These are phyloP conservation scores for Micractinium sp. DNA, from an alignment of 139 green algal genomes.

Conservation along the genomic window DNA sequence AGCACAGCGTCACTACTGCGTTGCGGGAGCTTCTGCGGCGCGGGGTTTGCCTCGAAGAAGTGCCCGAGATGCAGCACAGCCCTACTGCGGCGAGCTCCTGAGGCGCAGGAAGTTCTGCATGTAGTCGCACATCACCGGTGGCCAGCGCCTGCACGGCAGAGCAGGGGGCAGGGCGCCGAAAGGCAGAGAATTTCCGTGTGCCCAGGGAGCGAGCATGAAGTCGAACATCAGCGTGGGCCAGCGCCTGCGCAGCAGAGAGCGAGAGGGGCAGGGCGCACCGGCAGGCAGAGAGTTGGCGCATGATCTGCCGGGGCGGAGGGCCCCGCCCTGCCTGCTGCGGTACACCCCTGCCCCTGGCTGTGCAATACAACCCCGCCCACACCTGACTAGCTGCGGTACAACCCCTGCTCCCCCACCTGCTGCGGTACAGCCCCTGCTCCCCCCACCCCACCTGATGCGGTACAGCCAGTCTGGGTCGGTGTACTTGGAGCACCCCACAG, in stretches of 20 bases:
- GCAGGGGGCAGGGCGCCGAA: not conserved
- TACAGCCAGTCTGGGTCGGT: slow-evolving; percentile 79
- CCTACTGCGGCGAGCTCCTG: slow-evolving; percentile 7
- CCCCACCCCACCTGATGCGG: slow-evolving; percentile 47
- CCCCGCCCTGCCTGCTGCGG: too few relatives aligned
- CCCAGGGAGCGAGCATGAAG: slow-evolving; percentile 32
- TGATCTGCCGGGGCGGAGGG: not conserved
- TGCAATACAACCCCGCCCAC: not conserved
- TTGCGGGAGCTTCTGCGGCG: too few relatives aligned
- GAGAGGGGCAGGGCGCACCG: too few relatives aligned
- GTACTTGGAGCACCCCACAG: slow-evolving; percentile 81
- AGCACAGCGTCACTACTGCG: too few relatives aligned
- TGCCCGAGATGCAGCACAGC: too few relatives aligned
- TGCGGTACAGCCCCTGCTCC: not conserved
- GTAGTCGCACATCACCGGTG: slow-evolving; percentile 69
- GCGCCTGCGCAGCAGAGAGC: not conserved
- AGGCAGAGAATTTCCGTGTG: not conserved
- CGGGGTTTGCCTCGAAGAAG: too few relatives aligned
- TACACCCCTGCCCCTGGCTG: too few relatives aligned
- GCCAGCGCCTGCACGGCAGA: slow-evolving; percentile 49
- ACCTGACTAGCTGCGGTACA: not conserved
- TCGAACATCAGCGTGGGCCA: slow-evolving; percentile 75
- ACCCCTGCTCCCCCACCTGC: not conserved
- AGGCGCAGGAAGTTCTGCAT: slow-evolving; percentile 61
- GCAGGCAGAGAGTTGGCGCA: not conserved